phyloP scores from a whole-genome alignment of 768 basidiomycete species.

The Amanita pallidorosea region DNA sequence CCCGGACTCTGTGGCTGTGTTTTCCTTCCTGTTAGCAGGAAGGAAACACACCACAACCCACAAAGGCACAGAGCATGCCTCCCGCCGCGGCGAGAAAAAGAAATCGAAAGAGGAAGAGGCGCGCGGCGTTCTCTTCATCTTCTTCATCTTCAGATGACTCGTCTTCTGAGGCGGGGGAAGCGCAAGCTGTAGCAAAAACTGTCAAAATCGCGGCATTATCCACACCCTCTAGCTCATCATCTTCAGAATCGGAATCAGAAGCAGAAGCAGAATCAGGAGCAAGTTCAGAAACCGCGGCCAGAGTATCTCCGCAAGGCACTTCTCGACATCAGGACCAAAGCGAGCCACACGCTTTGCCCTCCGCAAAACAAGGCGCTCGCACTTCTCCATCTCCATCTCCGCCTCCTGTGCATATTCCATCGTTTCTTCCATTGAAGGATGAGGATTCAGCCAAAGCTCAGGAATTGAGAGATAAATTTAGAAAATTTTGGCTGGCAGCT shows the following conservation, averaged over 20 bases:
- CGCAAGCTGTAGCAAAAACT: background rate
- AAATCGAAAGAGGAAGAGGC: constrained; percentile 32
- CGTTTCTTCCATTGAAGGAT: constrained; percentile 37
- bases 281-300: constrained; percentile 4
- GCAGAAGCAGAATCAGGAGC: constrained; percentile 12
- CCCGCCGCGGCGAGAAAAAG: constrained; percentile 23
- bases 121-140: constrained; percentile 21
- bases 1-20: no score
- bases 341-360: background rate
- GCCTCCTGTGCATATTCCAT: constrained; percentile 36
- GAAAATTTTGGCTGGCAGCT: constrained; percentile 81
- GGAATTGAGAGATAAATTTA: constrained; percentile 53
- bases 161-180: constrained; percentile 9
- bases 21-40: no score
- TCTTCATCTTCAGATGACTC: constrained; percentile 18
- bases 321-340: constrained; percentile 7
- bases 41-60: no score
- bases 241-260: constrained; percentile 12
- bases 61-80: no score
- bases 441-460: constrained; percentile 34
- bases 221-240: constrained; percentile 10
- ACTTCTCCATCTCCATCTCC: constrained; percentile 34
- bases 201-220: constrained; percentile 5
- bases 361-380: background rate
- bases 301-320: background rate